phyloP scores from a whole-genome alignment of 2,329 filamentous ascomycete genomes.

The Cladosporium austrohemisphaericum region DNA sequence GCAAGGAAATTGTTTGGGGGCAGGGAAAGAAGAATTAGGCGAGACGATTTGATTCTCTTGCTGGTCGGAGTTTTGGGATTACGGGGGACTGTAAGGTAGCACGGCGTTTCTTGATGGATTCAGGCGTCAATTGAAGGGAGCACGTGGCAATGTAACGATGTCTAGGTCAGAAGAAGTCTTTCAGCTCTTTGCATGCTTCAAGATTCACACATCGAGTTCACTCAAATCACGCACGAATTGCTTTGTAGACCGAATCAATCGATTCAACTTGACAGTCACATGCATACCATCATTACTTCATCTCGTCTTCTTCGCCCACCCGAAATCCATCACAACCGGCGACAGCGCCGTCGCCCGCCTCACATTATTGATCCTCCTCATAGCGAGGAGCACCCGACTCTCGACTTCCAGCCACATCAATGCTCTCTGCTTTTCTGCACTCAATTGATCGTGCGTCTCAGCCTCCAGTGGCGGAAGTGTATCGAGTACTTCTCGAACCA shows the following conservation, averaged over 20 bases:
- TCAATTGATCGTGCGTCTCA: conserved; percentile 10
- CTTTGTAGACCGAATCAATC: background rate
- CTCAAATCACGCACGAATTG: no score
- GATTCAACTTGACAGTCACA: background rate
- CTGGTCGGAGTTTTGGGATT: background rate
- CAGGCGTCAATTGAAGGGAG: no score
- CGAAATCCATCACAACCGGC: conserved; percentile 29
- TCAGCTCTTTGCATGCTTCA: no score
- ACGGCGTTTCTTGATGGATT: no score
- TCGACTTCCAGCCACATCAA: conserved; percentile 39
- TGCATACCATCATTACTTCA: background rate
- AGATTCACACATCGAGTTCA: no score
- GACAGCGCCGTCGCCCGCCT: conserved; percentile 18
- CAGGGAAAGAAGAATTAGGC: conserved; percentile 15
- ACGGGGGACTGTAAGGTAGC: background rate
- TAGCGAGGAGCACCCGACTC: conserved; percentile 33
- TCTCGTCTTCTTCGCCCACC: conserved; percentile 17
- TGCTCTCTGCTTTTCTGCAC: conserved; percentile 28
- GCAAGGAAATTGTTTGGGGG: conserved; percentile 21
- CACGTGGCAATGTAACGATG: no score
- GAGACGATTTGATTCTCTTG: no score
- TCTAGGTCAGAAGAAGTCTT: no score
- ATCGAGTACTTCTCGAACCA: conserved; percentile 34
- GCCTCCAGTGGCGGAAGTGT: conserved; percentile 24
- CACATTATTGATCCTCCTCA: conserved; percentile 29